Evolutionary conservation across 140 eudicot genomes (phyloP), one percentile per base, ranked within the genome.

Genomic region (Erigeron philadelphicus): DNA sequence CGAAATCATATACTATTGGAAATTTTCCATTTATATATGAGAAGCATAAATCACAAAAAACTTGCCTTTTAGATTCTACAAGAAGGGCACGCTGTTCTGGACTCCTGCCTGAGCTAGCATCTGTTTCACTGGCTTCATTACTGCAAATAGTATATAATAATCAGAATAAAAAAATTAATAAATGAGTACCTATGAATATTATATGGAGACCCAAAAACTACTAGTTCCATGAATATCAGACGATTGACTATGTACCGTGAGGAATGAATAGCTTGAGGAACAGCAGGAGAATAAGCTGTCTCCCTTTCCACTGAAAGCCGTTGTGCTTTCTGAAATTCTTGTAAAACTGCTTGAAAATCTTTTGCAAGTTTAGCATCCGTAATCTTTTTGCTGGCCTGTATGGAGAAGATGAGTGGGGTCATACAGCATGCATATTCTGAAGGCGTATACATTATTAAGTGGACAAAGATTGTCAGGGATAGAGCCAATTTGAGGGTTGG

Each of bases 321-420:
- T 75, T 89, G 98, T 11, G 95, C 96, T 89, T 93, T 93, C 82
- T 88, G 98, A 69, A 84, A 93, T 80, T 93, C 96, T 73, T 85
- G 89, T 61, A 93, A 68, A 74, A 86, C 95, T 44, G 94, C 90
- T 83, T 93, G 95, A 78, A 93, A 93, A 68, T 93, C 98, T 77
- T 89, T 93, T 10, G 98, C 98, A 49, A 89, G 93, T 83, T 93
- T 93, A 69, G 98, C 98, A 85, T 89, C 98, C 25, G 95, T 82
- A 43, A 93, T 85, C 83, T 89, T 93, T 85, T 89, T 93, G 86
- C 85, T 89, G 5, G 93, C 88, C 98, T 93, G 88, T 76, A 75
- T 75, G 81, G 31, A 47, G 48, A 1, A 69, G 1, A 15, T 59
- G 10, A 61, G 35, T 25, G 47, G 43, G 9, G 25, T 35, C 43